These are phyloP conservation scores for Solanum hybrid DNA, from an alignment of 305 asterid genomes.

Conservation along the genomic window DNA sequence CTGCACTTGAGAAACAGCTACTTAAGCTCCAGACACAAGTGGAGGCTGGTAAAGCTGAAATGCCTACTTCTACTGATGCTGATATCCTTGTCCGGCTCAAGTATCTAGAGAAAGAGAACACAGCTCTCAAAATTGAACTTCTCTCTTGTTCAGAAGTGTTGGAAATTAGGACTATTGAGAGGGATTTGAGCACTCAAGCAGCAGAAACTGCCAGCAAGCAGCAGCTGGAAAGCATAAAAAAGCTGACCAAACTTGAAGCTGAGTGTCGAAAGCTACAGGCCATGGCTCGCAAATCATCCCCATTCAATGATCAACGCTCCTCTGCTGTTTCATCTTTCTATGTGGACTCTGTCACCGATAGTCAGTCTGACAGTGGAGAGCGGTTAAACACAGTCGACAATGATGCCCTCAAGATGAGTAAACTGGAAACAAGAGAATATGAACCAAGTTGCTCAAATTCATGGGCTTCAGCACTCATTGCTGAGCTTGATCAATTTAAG, in stretches of 20 bases:
- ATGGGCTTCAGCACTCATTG: constrained; percentile 61
- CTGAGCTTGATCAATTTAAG: constrained; percentile 69
- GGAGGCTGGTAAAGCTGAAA: constrained; percentile 19
- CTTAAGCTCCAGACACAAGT: constrained; percentile 27
- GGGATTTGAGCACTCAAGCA: constrained; percentile 65
- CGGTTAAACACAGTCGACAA: constrained; percentile 24
- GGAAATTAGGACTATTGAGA: constrained; percentile 39
- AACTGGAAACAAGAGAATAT: constrained; percentile 24
- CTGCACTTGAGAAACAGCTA: constrained; percentile 48
- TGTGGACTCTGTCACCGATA: constrained; percentile 59
- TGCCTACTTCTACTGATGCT: constrained; percentile 21
- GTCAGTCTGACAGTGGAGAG: constrained; percentile 58
- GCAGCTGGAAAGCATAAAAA: constrained; percentile 62
- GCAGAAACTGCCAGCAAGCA: constrained; percentile 78
- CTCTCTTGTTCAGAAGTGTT: constrained; percentile 32
- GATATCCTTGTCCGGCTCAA: constrained; percentile 25
- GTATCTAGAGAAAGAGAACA: constrained; percentile 47
- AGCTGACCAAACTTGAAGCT: constrained; percentile 63
- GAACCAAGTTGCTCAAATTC: constrained; percentile 43
- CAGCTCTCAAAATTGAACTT: constrained; percentile 43
- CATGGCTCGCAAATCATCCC: constrained; percentile 33
- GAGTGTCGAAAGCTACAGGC: constrained; percentile 57
- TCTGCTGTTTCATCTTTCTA: constrained; percentile 28
- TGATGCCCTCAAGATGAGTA: constrained; percentile 19
- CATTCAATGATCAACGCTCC: constrained; percentile 23